Evolutionary conservation across 1,139 yeast species (phyloP), one percentile per base, ranked within the genome.

Genomic region (Saccharomyces pastorianus): DNA sequence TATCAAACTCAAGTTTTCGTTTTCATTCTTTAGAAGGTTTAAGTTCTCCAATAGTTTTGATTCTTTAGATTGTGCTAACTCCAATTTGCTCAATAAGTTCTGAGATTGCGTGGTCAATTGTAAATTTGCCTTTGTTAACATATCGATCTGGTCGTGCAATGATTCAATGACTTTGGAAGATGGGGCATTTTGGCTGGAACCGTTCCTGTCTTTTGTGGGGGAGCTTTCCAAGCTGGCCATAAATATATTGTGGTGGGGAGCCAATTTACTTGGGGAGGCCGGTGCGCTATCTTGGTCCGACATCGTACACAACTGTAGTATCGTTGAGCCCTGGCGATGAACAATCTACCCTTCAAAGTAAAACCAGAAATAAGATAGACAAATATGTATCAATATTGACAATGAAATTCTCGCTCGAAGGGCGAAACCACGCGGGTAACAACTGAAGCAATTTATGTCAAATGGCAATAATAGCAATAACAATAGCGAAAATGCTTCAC

Each of bases 1-100:
- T 59, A 84, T 68, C 0, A 88, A 83, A 60, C 77, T 80, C 47
- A 84, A 74, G 72, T 84, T 83, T 62, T 84, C 88, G 61, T 82
- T 82, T 62, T 85, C 88, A 64, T 84, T 88, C 66, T 83, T 84
- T 31, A 84, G 75, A 6, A 42, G 46, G 4, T 46, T 38, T 13
- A 27, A 50, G 5, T 42, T 17, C 11, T 85, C 91, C 47, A 82
- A 76, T 56, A 81, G 74, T 55, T 80, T 79, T 49, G 83, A 84
- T 58, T 84, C 81, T 63, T 81, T 78, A 54, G 76, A 74, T 52
- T 76, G 70, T 27, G 76, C 69, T 23, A 77, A 69, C 28, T 76
- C 74, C 59, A 76, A 72, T 61, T 82, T 82, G 64, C 79, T 80
- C 58, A 76, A 76, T 47, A 77, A 68, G 59, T 76, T 76, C 56